Evolutionary conservation across 371 early-diverging fungal genomes (phyloP), one percentile per base, ranked within the genome.

Genomic region (Mucor piriformis): DNA sequence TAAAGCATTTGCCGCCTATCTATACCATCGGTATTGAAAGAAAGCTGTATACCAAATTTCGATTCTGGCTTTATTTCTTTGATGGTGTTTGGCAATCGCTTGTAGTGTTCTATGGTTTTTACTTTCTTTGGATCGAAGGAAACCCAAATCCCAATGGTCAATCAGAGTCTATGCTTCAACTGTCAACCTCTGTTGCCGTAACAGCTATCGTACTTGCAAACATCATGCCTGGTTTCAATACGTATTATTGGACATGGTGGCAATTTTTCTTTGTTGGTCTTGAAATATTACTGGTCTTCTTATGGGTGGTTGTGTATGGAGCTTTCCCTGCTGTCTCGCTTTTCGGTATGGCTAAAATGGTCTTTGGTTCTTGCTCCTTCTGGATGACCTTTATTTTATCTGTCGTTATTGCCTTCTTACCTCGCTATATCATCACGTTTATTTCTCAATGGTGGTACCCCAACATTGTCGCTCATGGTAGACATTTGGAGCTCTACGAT

Each of bases 201-300:
- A 76, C 83, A 1, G 80, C 79, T 2, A 83, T 94, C 20, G 65
- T 89, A 1, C 74, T 86, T 7, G 91, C 90, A 37, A 94, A 91
- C 53, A 49, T 92, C 1, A 84, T 86, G 64, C 84, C 89, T 24
- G 88, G 82, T 1, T 77, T 91, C 54, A 88, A 88, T 61, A 86
- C 90, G 0, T 84, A 82, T 38, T 83, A 85, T 57, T 94, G 93
- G 92, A 88, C 87, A 1, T 92, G 87, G 85, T 66, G 90, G 53
- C 81, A 81, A 51, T 71, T 73, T 44, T 59, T 83, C 12, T 73
- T 74, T 42, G 72, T 85, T 24, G 67, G 66, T 29, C 53, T 76
- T 15, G 84, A 82, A 49, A 67, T 88, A 35, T 20, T 74, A 0
- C 56, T 84, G 15, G 34, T 80, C 16, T 75, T 79, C n/a, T 59